A percentile compares a stretch with the other conserved stretches of the same genome.
These are phyloP conservation scores for Bertia moriformis DNA, from an alignment of 2,329 filamentous ascomycete genomes.

Conservation along the genomic window DNA sequence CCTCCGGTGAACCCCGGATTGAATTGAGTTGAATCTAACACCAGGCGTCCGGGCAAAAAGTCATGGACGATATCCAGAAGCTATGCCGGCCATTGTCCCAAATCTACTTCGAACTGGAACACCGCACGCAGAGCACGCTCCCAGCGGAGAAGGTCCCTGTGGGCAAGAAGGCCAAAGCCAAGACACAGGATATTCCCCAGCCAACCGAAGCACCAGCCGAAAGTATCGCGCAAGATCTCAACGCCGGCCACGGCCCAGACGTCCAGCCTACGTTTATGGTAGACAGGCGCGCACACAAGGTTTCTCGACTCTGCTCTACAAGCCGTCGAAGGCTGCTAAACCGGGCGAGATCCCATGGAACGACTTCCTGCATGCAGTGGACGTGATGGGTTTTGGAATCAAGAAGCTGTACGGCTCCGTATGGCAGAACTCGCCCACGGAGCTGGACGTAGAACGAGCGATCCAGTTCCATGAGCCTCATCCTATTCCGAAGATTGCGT, in stretches of 20 bases:
- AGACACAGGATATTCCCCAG: slow-evolving; percentile 7
- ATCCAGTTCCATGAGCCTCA: slow-evolving; percentile 51
- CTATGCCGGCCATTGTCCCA: slow-evolving; percentile 8
- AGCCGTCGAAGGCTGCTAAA: slow-evolving; percentile 13
- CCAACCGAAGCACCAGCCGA: slow-evolving; percentile 1
- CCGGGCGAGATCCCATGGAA: slow-evolving; percentile 34
- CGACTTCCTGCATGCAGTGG: slow-evolving; percentile 37
- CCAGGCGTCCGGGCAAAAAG: slow-evolving; percentile 1
- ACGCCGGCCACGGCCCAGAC: slow-evolving; percentile 2
- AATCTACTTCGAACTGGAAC: slow-evolving; percentile 10
- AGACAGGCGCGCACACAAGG: slow-evolving; percentile 20
- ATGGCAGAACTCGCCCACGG: slow-evolving; percentile 38
- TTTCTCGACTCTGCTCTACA: slow-evolving; percentile 26
- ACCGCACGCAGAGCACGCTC: slow-evolving; percentile 5
- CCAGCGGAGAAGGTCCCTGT: slow-evolving; percentile 1
- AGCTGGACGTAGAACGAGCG: slow-evolving; percentile 23
- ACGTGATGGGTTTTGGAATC: slow-evolving; percentile 28
- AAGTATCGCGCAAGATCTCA: neutral
- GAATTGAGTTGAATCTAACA: slow-evolving; percentile 19
- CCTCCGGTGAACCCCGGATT: slow-evolving; percentile 31
- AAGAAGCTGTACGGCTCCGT: slow-evolving; percentile 45
- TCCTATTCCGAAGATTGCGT: slow-evolving; percentile 33
- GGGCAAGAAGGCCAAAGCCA: slow-evolving; percentile 9
- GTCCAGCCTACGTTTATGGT: slow-evolving; percentile 14
- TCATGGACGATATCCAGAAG: neutral